Conservation (phyloP, 495 filamentous ascomycete species). For the Penicillium canescens region DNA sequence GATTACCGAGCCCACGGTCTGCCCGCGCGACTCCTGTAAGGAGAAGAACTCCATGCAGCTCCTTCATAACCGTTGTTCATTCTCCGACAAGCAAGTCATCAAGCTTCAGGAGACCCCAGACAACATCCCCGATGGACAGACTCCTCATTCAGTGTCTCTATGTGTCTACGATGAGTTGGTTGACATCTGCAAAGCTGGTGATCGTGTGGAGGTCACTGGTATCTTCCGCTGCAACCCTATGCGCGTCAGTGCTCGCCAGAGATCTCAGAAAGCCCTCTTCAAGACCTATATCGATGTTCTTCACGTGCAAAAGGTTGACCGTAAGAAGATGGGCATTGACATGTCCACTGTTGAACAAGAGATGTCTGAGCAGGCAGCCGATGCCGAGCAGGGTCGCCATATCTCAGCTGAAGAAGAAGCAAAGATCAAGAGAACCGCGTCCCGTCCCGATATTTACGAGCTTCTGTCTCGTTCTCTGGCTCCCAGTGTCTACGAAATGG, state of each 20-base stretch:
- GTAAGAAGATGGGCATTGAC: conserved; percentile 89
- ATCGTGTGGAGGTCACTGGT: conserved; percentile 92
- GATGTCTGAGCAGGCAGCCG: conserved; percentile 70
- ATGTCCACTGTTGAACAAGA: conserved; percentile 86
- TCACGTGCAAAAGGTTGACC: conserved; percentile 96
- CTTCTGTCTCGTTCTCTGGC: conserved; percentile 89
- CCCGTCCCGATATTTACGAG: conserved; percentile 87
- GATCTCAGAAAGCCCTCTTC: conserved; percentile 90
- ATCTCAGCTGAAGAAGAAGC: conserved; percentile 87
- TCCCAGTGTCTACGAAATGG: conserved; percentile 95
- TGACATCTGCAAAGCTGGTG: conserved; percentile 96
- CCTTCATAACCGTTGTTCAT: conserved; percentile 91
- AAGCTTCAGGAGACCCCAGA: conserved; percentile 98
- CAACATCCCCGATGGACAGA: conserved; percentile 87
- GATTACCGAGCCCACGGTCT: conserved; percentile 91
- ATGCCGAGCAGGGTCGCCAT: conserved; percentile 79
- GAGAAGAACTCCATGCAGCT: conserved; percentile 96
- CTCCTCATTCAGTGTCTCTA: conserved; percentile 95
- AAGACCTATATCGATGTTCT: conserved; percentile 97
- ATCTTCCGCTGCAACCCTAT: conserved; percentile 95
- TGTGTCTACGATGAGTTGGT: conserved; percentile 97
- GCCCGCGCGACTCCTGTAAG: conserved; percentile 80
- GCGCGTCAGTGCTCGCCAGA: conserved; percentile 90
- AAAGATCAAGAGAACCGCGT: conserved; percentile 81
- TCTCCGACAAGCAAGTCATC: conserved; percentile 98